Evolutionary conservation across 176 grass and related monocot genomes (phyloP).

Genomic region (Oryza nivara): DNA sequence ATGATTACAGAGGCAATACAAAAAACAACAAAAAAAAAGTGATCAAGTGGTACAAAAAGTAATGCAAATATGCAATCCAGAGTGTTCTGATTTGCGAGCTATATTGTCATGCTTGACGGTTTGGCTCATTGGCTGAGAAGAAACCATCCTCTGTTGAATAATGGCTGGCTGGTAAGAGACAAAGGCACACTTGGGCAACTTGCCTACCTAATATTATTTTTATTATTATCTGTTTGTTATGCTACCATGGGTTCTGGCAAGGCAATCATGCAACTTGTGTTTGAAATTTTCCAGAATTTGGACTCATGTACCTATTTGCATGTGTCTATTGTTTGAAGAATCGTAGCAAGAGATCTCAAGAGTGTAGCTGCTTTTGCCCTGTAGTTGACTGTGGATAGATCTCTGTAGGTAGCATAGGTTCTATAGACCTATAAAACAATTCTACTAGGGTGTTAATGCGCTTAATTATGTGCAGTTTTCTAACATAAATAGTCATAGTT

Average conservation of each 20-base stretch:
- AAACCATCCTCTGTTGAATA: slow-evolving; percentile 44
- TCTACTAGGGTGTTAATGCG: slow-evolving; percentile 41
- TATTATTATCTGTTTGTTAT: slow-evolving; percentile 58
- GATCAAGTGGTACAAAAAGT: slow-evolving; percentile 47
- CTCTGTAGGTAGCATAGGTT: slow-evolving; percentile 27
- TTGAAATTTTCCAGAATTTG: slow-evolving; percentile 50
- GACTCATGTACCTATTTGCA: slow-evolving; percentile 49
- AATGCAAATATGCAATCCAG: slow-evolving; percentile 44
- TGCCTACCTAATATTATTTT: slow-evolving; percentile 58
- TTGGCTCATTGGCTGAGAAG: slow-evolving; percentile 40
- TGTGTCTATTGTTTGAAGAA: slow-evolving; percentile 42
- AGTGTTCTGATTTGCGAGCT: slow-evolving; percentile 49
- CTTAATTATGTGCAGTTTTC: slow-evolving; percentile 48
- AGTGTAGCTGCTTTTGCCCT: slow-evolving; percentile 22
- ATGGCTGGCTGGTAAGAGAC: slow-evolving; percentile 43
- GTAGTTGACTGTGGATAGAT: slow-evolving; percentile 45
- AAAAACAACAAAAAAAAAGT: slow-evolving; percentile 31
- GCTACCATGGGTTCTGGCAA: slow-evolving; percentile 49
- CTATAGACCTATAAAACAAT: slow-evolving; percentile 38
- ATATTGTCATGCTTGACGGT: slow-evolving; percentile 40
- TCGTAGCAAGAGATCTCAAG: slow-evolving; percentile 37
- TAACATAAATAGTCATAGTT: slow-evolving; percentile 37
- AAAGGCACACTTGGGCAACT: slow-evolving; percentile 62
- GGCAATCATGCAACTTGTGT: slow-evolving; percentile 41
- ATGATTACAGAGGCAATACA: slow-evolving; percentile 16